Evolutionary conservation across 1,284 basidiomycete species (phyloP).

Genomic region (Earliella scabrosa): DNA sequence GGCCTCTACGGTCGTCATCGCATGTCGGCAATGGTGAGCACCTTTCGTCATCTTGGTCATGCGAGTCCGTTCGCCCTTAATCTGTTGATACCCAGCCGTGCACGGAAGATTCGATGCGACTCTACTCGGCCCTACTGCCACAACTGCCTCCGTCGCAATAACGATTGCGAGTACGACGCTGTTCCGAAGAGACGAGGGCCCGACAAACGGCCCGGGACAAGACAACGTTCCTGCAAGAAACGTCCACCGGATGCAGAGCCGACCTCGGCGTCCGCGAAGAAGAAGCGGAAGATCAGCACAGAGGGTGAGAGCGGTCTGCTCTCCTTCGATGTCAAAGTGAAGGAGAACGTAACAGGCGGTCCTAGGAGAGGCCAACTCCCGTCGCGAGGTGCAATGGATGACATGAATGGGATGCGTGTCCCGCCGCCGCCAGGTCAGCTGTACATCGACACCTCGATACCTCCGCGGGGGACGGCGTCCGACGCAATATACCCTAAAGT

Average conservation of each 20-base stretch:
- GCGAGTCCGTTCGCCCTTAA: conserved; percentile 23
- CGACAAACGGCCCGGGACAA: conserved; percentile 80
- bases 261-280: conserved; percentile 56
- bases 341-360: conserved; percentile 34
- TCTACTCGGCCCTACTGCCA: conserved; percentile 78
- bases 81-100: conserved; percentile 54
- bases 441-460: conserved; percentile 35
- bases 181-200: conserved; percentile 81
- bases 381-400: conserved; percentile 30
- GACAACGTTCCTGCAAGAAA: conserved; percentile 82
- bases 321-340: conserved; percentile 33
- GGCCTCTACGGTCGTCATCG: conserved; percentile 65
- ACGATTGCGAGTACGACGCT: conserved; percentile 76
- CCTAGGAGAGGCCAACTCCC: conserved; percentile 28
- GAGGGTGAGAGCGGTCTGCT: conserved; percentile 34
- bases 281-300: conserved; percentile 52
- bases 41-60: conserved; percentile 8
- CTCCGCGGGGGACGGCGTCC: conserved; percentile 27
- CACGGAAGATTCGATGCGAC: conserved; percentile 83
- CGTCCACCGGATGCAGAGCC: conserved; percentile 56
- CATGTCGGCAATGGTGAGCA: conserved; percentile 44
- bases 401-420: conserved; percentile 28
- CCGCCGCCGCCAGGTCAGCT: conserved; percentile 28
- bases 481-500: conserved; percentile 38
- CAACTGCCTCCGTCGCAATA: conserved; percentile 76